Evolutionary conservation across 179 eudicot species (phyloP).

Genomic region (Camellia oleifera): DNA sequence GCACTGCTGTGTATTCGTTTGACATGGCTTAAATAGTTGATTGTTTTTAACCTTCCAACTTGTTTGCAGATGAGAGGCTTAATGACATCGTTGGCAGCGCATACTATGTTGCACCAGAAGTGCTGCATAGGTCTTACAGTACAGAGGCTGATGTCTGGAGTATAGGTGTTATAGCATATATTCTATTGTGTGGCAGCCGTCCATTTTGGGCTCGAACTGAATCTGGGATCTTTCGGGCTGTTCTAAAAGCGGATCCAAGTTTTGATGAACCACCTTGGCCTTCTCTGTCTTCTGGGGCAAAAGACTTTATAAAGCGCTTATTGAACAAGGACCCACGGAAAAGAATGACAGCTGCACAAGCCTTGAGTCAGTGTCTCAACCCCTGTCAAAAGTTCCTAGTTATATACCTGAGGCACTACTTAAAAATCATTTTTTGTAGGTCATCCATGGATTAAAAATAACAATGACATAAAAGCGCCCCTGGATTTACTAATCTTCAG

Average conservation of each 20-base stretch:
- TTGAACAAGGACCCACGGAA: constrained; percentile 81
- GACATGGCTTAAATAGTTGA: not conserved
- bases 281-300: constrained; percentile 66
- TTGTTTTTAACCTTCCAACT: constrained; percentile 6
- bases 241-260: constrained; percentile 80
- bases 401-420: constrained; percentile 2
- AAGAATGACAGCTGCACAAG: constrained; percentile 86
- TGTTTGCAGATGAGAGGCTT: constrained; percentile 67
- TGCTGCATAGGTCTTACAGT: constrained; percentile 79
- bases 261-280: constrained; percentile 91
- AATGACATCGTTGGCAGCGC: constrained; percentile 95
- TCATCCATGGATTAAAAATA: constrained; percentile 81
- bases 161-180: constrained; percentile 83
- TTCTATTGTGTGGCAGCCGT: constrained; percentile 87
- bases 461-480: constrained; percentile 49
- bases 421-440: constrained; percentile 41
- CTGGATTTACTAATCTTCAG: constrained; percentile 68
- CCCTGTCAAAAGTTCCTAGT: constrained; percentile 1
- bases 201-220: constrained; percentile 98
- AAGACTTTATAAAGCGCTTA: constrained; percentile 78
- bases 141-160: constrained; percentile 95
- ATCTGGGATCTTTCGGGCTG: constrained; percentile 87
- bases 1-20: not conserved
- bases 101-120: constrained; percentile 96
- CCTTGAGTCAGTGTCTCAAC: constrained; percentile 57